phyloP scores from a whole-genome alignment of 208 protist genomes.

The Zelonia costaricensis region DNA sequence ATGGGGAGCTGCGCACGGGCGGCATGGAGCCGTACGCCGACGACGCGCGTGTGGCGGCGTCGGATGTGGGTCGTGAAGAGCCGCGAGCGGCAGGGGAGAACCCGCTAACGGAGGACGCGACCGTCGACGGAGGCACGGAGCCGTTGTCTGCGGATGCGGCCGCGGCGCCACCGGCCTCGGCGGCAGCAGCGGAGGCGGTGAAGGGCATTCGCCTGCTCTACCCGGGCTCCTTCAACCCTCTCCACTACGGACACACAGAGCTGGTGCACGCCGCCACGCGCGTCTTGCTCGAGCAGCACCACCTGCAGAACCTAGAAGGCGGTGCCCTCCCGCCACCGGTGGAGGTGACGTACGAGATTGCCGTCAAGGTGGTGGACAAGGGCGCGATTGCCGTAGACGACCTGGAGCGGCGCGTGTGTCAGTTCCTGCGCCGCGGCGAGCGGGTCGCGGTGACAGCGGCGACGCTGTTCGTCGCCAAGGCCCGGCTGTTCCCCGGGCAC shows the following conservation, averaged over 20 bases:
- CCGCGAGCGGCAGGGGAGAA: too few species aligned
- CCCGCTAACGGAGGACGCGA: not conserved
- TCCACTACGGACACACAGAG: slow-evolving; percentile 84
- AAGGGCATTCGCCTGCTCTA: slow-evolving; percentile 47
- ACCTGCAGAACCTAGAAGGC: not conserved
- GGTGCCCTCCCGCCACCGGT: not conserved
- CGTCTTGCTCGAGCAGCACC: slow-evolving; percentile 24
- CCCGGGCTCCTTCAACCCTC: slow-evolving; percentile 72
- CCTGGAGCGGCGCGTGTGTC: slow-evolving; percentile 43
- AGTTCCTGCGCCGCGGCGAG: slow-evolving; percentile 47
- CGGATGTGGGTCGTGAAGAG: not conserved
- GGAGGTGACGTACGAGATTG: slow-evolving; percentile 72
- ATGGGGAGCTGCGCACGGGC: slow-evolving; percentile 46
- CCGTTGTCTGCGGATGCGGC: too few species aligned
- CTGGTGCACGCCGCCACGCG: slow-evolving; percentile 42
- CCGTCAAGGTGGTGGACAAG: slow-evolving; percentile 64
- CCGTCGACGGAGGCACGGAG: too few species aligned
- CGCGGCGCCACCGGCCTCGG: not conserved
- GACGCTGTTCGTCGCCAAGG: slow-evolving; percentile 68
- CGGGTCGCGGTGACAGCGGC: slow-evolving; percentile 64
- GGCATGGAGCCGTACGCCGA: slow-evolving; percentile 12
- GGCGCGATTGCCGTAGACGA: slow-evolving; percentile 30
- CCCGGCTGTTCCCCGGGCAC: slow-evolving; percentile 55
- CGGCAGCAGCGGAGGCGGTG: not conserved
- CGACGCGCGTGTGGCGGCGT: not conserved